A percentile compares a stretch with the other conserved stretches of the same genome.
Evolutionary conservation across 306 rosid species (phyloP).

Genomic region (Ormosia semicastrata): DNA sequence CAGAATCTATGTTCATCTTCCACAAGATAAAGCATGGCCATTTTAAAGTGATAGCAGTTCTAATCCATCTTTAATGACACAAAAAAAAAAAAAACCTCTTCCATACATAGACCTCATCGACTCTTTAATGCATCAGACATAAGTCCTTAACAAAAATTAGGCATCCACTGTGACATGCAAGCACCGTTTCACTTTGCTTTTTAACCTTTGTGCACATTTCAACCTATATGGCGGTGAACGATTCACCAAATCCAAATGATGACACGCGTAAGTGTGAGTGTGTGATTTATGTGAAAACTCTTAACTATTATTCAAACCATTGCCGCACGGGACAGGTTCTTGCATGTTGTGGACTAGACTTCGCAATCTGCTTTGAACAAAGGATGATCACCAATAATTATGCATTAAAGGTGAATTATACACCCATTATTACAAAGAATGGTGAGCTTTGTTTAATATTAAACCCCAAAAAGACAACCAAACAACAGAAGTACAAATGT

Average conservation of each 20-base stretch:
- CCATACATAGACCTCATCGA: not conserved
- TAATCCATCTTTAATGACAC: not conserved
- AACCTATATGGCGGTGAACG: conserved; percentile 9
- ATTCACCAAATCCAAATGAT: conserved; percentile 35
- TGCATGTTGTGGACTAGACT: conserved; percentile 20
- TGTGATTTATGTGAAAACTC: conserved; percentile 19
- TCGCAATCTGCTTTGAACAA: not conserved
- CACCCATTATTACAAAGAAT: not conserved
- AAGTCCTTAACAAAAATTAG: not conserved
- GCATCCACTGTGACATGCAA: conserved; percentile 14
- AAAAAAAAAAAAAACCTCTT: not conserved
- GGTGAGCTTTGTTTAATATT: not conserved
- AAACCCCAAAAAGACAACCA: not conserved
- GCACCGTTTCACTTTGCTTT: not conserved
- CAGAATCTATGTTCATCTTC: conserved; percentile 60
- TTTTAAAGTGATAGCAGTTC: conserved; percentile 21
- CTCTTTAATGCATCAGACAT: not conserved
- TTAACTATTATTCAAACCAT: not conserved
- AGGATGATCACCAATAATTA: not conserved
- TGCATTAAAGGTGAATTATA: not conserved
- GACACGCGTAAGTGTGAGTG: conserved; percentile 2
- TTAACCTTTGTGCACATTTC: not conserved
- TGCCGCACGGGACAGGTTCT: conserved; percentile 30
- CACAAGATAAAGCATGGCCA: conserved; percentile 39
- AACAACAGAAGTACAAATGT: not conserved